Percentiles rank a stretch among this genome's conserved stretches.
These are phyloP conservation scores for Ehretia macrophylla DNA, from an alignment of 257 asterid genomes.

Conservation along the genomic window DNA sequence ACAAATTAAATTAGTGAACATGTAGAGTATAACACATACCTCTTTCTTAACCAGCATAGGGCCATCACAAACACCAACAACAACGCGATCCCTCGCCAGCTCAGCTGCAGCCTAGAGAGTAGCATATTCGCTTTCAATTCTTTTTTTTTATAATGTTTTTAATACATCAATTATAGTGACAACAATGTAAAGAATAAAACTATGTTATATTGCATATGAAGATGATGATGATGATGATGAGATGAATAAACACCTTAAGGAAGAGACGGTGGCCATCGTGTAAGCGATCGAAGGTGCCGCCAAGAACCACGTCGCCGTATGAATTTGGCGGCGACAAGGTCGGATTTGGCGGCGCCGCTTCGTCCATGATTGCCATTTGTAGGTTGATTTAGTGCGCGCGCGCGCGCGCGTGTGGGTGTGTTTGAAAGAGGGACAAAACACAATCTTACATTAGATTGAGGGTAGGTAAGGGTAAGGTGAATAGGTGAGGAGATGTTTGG, in stretches of 20 bases:
- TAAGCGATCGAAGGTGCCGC: slow-evolving; percentile 94
- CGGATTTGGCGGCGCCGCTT: slow-evolving; percentile 27
- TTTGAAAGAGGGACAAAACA: too few species aligned
- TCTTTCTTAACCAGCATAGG: slow-evolving; percentile 65
- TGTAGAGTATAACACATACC: slow-evolving; percentile 24
- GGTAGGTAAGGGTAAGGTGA: too few species aligned
- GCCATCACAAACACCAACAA: slow-evolving; percentile 68
- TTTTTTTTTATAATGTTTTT: background rate
- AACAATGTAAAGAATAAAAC: background rate
- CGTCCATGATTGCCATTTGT: slow-evolving; percentile 1
- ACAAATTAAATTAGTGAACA: too few species aligned
- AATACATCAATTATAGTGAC: too few species aligned
- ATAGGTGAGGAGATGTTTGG: too few species aligned
- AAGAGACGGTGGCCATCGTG: slow-evolving; percentile 94
- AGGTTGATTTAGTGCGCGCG: too few species aligned
- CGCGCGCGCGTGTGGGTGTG: too few species aligned
- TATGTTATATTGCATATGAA: background rate
- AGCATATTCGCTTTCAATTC: slow-evolving; percentile 6
- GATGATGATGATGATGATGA: too few species aligned
- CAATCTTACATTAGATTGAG: too few species aligned
- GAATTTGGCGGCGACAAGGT: slow-evolving; percentile 48
- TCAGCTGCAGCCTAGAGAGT: slow-evolving; percentile 47
- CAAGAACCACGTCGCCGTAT: slow-evolving; percentile 71
- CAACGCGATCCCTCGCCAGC: slow-evolving; percentile 50
- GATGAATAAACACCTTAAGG: slow-evolving; percentile 49